phyloP scores from a whole-genome alignment of 2,329 filamentous ascomycete genomes.

The Coniochaeta sp. region DNA sequence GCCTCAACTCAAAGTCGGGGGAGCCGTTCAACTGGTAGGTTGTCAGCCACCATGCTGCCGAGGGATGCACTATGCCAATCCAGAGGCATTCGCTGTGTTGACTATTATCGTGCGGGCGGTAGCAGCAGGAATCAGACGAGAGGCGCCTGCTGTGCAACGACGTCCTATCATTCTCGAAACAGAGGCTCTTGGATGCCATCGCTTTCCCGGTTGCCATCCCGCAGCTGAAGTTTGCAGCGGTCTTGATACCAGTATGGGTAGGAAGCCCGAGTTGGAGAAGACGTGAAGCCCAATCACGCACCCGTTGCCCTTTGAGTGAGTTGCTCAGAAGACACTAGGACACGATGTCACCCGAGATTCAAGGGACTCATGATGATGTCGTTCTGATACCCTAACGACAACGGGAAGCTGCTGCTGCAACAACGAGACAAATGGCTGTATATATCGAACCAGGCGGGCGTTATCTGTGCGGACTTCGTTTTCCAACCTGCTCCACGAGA shows the following conservation, averaged over 20 bases:
- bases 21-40: no score
- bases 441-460: neutral
- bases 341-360: neutral
- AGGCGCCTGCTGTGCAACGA: neutral
- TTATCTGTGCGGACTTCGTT: neutral
- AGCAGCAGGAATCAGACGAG: neutral
- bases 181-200: neutral
- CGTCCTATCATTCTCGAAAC: neutral
- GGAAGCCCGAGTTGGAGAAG: neutral
- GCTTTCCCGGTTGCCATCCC: neutral
- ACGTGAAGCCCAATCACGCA: neutral
- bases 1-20: no score
- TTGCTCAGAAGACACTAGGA: neutral
- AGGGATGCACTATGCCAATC: neutral
- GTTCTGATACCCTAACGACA: neutral
- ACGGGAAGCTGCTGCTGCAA: neutral
- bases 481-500: neutral
- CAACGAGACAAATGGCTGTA: no score
- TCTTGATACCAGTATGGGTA: neutral
- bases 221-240: neutral
- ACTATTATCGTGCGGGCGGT: neutral
- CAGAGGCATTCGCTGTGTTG: neutral
- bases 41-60: no score
- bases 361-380: neutral
- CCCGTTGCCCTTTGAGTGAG: no score